A percentile compares a stretch with the other conserved stretches of the same genome.
phyloP scores from a whole-genome alignment of 768 basidiomycete species.

The Suillus americanus region DNA sequence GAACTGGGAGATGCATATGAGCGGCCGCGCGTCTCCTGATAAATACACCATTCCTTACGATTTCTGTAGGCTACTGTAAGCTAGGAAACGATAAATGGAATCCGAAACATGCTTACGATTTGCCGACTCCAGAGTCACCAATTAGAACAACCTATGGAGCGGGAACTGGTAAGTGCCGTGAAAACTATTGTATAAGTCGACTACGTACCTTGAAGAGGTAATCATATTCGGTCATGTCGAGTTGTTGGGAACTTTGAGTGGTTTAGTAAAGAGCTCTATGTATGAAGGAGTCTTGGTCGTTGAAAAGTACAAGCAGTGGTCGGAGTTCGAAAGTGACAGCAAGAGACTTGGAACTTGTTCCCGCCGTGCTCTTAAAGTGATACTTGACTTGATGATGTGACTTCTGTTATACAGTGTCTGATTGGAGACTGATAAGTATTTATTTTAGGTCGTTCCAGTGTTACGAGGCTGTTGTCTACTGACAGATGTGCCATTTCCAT shows the following conservation, averaged over 20 bases:
- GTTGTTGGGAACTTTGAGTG: slow-evolving; percentile 10
- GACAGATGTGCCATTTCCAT: background rate
- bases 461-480: background rate
- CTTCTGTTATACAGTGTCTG: background rate
- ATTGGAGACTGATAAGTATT: background rate
- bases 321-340: slow-evolving; percentile 32
- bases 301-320: slow-evolving; percentile 8
- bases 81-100: slow-evolving; percentile 4
- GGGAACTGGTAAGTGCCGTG: slow-evolving; percentile 6
- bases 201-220: slow-evolving; percentile 92
- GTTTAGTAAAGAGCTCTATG: slow-evolving; percentile 12
- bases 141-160: slow-evolving; percentile 88
- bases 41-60: slow-evolving; percentile 23
- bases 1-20: slow-evolving; percentile 56
- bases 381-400: background rate
- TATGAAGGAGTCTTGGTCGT: slow-evolving; percentile 8
- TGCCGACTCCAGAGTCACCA: slow-evolving; percentile 98
- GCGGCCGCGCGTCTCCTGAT: background rate
- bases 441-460: background rate
- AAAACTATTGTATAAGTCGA: background rate
- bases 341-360: background rate
- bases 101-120: slow-evolving; percentile 74
- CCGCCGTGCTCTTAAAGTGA: background rate
- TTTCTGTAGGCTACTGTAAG: slow-evolving; percentile 26
- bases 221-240: slow-evolving; percentile 89